Evolutionary conservation across 805 yeast genomes (phyloP), one percentile per base, ranked within the genome.

Genomic region (Candida krabiensis): DNA sequence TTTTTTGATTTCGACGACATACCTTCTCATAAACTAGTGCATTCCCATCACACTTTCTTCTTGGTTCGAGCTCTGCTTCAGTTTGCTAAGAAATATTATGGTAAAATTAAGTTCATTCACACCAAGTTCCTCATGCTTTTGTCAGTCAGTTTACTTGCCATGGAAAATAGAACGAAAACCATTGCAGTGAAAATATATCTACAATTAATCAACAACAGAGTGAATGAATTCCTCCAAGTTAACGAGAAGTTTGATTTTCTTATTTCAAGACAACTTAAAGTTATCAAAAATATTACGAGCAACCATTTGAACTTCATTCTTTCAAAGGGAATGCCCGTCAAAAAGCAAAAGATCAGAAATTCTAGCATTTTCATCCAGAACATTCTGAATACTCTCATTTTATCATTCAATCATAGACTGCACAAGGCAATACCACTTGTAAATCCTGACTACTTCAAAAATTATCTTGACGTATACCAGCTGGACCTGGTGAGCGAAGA

Each of bases 381-480:
- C 21, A 24, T 46, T 2, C 38, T 57, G 19, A 50, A 43, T 19
- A 43, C 55, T 4, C 31, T 50, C 8, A 48, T 55, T 6, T 8
- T 47, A 12, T 38, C 56, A 3, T 37, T 46, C n/a, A 50, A 56
- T 24, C 30, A 30, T 8, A 41, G 41, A 30, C 19, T 55, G 2
- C 48, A 41, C 9, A 28, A 40, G 4, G 12, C 47, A 6, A 16
- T 56, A 4, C 49, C 46, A 2, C 37, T 46, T 22, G 45, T 33
- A 9, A 47, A 53, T 33, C 41, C 47, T 4, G 42, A 38, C n/a
- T 44, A 31, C 30, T 37, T 58, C 9, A 46, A 43, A 23, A 45
- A 44, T 35, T 58, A 56, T 34, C 33, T 55, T 8, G 49, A 48
- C 19, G 40, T 56, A 13, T 56, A 56, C 44, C 56, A 50, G 45